Evolutionary conservation across 192 early-diverging fungal species (phyloP).

Genomic region (Podila epicladia): DNA sequence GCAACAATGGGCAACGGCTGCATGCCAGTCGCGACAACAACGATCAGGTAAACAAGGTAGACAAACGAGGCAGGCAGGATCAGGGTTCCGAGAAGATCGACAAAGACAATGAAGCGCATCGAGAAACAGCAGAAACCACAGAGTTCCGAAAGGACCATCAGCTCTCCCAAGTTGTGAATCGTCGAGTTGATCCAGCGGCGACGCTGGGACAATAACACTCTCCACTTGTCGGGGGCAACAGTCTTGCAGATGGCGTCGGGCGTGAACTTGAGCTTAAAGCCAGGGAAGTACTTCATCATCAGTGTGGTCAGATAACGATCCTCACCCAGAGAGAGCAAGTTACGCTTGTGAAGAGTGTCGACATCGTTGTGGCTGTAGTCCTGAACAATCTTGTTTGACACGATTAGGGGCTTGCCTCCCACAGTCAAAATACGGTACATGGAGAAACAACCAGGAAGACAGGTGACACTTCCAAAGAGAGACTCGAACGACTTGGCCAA

Average conservation of each 20-base stretch:
- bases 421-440: constrained; percentile 94
- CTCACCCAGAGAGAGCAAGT: constrained; percentile 95
- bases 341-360: constrained; percentile 97
- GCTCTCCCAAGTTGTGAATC: constrained; percentile 85
- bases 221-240: constrained; percentile 92
- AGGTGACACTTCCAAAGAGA: constrained; percentile 93
- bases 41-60: constrained; percentile 88
- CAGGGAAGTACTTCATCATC: constrained; percentile 96
- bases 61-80: constrained; percentile 90
- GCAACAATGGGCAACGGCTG: constrained; percentile 80
- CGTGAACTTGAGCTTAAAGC: constrained; percentile 90
- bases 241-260: constrained; percentile 93
- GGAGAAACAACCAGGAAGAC: constrained; percentile 95
- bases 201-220: constrained; percentile 94
- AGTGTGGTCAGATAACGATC: constrained; percentile 94
- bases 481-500: constrained; percentile 96
- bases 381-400: constrained; percentile 84
- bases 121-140: constrained; percentile 91
- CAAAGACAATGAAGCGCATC: constrained; percentile 94
- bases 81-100: constrained; percentile 92
- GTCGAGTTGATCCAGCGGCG: constrained; percentile 98
- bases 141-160: constrained; percentile 80
- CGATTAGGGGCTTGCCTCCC: constrained; percentile 88
- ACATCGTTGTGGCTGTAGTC: constrained; percentile 94
- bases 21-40: constrained; percentile 62